Evolutionary conservation across 352 stramenopile species (phyloP).

Genomic region (Pythium aristosporum): DNA sequence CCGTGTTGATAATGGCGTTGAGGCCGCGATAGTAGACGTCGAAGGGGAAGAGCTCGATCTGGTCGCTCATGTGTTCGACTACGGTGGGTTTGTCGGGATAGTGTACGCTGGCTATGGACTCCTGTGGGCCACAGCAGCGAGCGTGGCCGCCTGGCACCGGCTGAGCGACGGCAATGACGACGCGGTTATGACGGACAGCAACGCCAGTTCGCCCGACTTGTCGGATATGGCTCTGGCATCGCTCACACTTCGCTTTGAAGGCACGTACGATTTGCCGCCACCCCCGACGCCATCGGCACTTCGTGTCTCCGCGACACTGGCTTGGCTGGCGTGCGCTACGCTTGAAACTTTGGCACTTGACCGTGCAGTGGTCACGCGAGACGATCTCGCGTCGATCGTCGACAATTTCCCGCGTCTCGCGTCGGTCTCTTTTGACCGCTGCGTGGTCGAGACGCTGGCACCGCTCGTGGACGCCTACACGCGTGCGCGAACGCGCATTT

Average conservation of each 20-base stretch:
- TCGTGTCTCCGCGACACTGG: too few relatives aligned
- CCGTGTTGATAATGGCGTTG: not conserved
- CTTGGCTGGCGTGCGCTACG: not conserved
- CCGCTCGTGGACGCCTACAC: slow-evolving; percentile 1
- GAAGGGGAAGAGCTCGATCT: not conserved
- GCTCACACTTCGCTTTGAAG: not conserved
- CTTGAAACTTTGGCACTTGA: not conserved
- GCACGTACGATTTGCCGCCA: not conserved
- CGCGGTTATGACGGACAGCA: too few relatives aligned
- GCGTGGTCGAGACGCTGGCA: not conserved
- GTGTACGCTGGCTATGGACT: slow-evolving; percentile 4
- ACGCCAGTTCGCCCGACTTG: too few relatives aligned
- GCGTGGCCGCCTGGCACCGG: not conserved
- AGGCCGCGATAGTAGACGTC: not conserved
- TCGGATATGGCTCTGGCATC: not conserved
- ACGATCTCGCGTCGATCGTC: not conserved
- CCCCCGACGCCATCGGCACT: too few relatives aligned
- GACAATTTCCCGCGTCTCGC: not conserved
- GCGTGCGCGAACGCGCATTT: not conserved
- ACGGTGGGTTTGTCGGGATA: not conserved
- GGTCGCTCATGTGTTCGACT: not conserved
- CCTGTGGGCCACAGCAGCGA: not conserved
- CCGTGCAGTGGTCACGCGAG: not conserved
- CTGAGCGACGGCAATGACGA: not conserved
- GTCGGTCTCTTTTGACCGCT: not conserved